A percentile compares a stretch with the other conserved stretches of the same genome.
Evolutionary conservation across 108 stramenopile species (phyloP).

Genomic region (Parmales sp.): DNA sequence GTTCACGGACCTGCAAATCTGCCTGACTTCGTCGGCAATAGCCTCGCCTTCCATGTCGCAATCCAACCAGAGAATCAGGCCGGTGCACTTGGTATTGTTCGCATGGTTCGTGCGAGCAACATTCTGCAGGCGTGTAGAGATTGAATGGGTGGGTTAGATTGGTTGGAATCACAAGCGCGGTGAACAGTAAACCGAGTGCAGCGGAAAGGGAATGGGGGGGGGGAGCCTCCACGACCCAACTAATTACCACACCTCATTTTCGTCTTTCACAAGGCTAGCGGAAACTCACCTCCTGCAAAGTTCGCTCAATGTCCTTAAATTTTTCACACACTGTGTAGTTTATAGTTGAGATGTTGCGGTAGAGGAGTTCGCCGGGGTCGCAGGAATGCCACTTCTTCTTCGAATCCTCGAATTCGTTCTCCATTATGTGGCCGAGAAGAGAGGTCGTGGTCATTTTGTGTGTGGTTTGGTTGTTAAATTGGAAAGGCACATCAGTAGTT

Average conservation of each 20-base stretch:
- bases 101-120: slow-evolving; percentile 11
- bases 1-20: slow-evolving; percentile 58
- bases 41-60: slow-evolving; percentile 97
- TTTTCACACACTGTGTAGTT: background rate
- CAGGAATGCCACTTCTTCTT: slow-evolving; percentile 7
- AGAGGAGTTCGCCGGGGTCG: background rate
- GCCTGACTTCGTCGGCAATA: slow-evolving; percentile 80
- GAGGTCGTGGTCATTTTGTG: slow-evolving; percentile 79
- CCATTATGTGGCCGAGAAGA: slow-evolving; percentile 60
- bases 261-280: slow-evolving; percentile 33
- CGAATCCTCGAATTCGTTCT: background rate
- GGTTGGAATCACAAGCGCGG: slow-evolving; percentile 19
- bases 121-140: slow-evolving; percentile 18
- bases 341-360: background rate
- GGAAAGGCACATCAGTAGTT: background rate
- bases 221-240: background rate
- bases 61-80: slow-evolving; percentile 93
- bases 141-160: slow-evolving; percentile 5
- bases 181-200: slow-evolving; percentile 29
- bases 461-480: background rate
- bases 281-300: background rate
- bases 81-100: too few relatives aligned
- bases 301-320: too few relatives aligned
- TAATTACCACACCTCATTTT: slow-evolving; percentile 30
- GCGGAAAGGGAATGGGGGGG: slow-evolving; percentile 25